These are phyloP conservation scores for Talinum fruticosum DNA, from an alignment of 148 eudicot species.

Conservation along the genomic window DNA sequence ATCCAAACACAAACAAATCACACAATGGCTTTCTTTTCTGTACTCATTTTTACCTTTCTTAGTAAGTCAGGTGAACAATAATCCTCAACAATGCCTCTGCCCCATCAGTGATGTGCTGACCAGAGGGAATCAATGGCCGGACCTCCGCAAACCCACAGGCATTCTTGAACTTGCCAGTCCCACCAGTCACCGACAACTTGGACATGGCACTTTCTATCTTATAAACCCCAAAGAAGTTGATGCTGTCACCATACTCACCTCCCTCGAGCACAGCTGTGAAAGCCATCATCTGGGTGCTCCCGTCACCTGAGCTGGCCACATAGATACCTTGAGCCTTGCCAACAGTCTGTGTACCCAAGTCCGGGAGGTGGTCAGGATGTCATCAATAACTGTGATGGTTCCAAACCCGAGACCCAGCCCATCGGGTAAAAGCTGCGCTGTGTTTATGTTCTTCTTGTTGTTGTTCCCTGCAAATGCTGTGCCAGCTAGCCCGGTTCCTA, in stretches of 20 bases:
- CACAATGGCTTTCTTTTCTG: slow-evolving; percentile 3
- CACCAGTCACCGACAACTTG: slow-evolving; percentile 77
- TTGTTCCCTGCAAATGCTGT: slow-evolving; percentile 66
- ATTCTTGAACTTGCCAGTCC: slow-evolving; percentile 83
- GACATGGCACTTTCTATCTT: slow-evolving; percentile 77
- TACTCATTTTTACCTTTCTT: slow-evolving; percentile 18
- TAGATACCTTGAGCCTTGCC: slow-evolving; percentile 92
- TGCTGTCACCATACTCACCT: slow-evolving; percentile 93
- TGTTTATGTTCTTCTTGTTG: slow-evolving; percentile 35
- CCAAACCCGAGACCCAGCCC: slow-evolving; percentile 90
- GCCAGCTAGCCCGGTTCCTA: slow-evolving; percentile 87
- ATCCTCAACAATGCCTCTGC: slow-evolving; percentile 79
- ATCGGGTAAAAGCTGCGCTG: slow-evolving; percentile 76
- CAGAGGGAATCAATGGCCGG: slow-evolving; percentile 72
- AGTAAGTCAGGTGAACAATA: slow-evolving; percentile 66
- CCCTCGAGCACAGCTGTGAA: slow-evolving; percentile 95
- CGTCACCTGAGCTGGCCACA: slow-evolving; percentile 85
- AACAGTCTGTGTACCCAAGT: slow-evolving; percentile 62
- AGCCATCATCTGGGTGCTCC: slow-evolving; percentile 84
- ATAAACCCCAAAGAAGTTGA: slow-evolving; percentile 89
- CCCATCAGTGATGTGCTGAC: slow-evolving; percentile 73
- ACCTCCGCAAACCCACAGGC: slow-evolving; percentile 93
- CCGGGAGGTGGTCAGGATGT: slow-evolving; percentile 73
- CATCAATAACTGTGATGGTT: slow-evolving; percentile 95
- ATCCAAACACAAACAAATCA: slow-evolving; percentile 21